phyloP scores from a whole-genome alignment of 306 rosid genomes.

The Sindora glabra region DNA sequence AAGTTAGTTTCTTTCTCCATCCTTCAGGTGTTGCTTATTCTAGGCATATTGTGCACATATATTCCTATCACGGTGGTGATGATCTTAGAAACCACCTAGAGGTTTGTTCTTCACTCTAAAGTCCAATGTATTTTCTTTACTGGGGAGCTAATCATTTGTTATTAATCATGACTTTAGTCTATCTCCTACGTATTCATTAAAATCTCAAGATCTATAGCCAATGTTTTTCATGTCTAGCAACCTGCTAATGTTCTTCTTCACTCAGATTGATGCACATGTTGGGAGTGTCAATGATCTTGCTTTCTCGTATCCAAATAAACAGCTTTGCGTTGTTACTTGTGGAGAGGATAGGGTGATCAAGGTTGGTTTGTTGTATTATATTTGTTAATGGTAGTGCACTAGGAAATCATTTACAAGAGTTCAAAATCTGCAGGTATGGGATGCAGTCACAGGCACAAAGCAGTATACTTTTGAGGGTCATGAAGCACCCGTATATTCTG shows the following conservation, averaged over 20 bases:
- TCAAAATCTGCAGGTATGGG: conserved; percentile 78
- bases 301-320: conserved; percentile 94
- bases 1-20: conserved; percentile 13
- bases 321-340: conserved; percentile 83
- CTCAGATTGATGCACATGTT: conserved; percentile 91
- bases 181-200: neutral
- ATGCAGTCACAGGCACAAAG: conserved; percentile 71
- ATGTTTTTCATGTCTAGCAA: conserved; percentile 7
- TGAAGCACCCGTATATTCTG: conserved; percentile 88
- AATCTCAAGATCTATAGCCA: neutral
- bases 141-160: too few species aligned
- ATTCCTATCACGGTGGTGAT: conserved; percentile 79
- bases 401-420: conserved; percentile 6
- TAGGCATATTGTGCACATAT: conserved; percentile 87
- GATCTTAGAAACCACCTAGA: conserved; percentile 82
- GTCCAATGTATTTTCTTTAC: neutral
- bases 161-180: too few species aligned
- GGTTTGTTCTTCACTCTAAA: conserved; percentile 46
- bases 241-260: conserved; percentile 6
- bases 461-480: conserved; percentile 89
- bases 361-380: conserved; percentile 44
- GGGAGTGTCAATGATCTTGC: conserved; percentile 99
- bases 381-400: conserved; percentile 14
- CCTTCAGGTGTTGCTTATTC: conserved; percentile 96
- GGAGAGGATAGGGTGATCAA: conserved; percentile 96